Conservation (phyloP, 2,329 filamentous ascomycete species). For the Diplocarpon rosae region DNA sequence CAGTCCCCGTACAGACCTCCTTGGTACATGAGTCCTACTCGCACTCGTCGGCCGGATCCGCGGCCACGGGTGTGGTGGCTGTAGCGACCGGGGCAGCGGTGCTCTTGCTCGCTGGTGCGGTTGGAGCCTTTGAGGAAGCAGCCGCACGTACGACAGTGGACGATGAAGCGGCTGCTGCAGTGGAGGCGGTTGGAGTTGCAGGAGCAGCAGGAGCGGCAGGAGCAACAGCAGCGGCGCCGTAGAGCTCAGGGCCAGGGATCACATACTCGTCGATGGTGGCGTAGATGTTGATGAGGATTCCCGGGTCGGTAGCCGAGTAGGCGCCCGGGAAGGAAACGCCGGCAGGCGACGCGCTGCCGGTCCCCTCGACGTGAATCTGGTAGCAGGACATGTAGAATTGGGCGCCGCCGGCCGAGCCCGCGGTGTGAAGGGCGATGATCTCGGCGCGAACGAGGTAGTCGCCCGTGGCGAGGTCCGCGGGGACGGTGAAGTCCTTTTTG, state of each 20-base stretch:
- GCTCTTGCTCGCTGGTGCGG: no score
- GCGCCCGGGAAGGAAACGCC: constrained; percentile 35
- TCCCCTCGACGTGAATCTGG: constrained; percentile 36
- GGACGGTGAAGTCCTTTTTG: constrained; percentile 39
- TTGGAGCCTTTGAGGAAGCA: no score
- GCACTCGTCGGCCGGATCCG: no score
- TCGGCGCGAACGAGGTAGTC: constrained; percentile 45
- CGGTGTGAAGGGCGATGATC: constrained; percentile 42
- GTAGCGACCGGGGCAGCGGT: no score
- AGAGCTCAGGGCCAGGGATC: background rate
- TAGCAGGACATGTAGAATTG: constrained; percentile 31
- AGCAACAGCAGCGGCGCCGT: background rate
- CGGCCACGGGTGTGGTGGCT: no score
- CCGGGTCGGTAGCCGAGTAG: constrained; percentile 35
- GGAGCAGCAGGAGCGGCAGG: no score
- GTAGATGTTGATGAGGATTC: constrained; percentile 37
- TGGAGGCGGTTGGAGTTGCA: no score
- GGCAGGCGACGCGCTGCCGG: constrained; percentile 31
- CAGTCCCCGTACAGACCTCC: no score
- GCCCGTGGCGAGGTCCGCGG: constrained; percentile 39
- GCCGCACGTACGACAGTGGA: no score
- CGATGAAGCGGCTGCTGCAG: no score
- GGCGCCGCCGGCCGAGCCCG: constrained; percentile 29
- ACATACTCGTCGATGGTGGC: background rate
- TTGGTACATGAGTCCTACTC: no score